Evolutionary conservation across 169 alveolate genomes (phyloP).

Genomic region (Plasmodium billcollinsi): DNA sequence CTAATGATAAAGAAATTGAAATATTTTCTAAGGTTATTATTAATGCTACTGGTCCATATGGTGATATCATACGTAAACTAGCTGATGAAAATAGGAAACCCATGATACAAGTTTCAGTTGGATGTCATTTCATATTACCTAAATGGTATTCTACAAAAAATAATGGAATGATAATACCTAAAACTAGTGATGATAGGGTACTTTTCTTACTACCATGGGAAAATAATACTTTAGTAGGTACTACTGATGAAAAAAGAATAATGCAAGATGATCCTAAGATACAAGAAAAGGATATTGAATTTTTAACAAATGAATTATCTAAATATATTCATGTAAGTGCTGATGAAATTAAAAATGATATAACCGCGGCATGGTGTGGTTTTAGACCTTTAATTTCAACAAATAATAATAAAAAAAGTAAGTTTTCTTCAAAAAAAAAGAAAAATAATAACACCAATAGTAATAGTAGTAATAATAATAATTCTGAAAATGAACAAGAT

Average conservation of each 20-base stretch:
- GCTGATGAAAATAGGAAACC: slow-evolving; percentile 79
- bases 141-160: slow-evolving; percentile 85
- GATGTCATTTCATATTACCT: slow-evolving; percentile 91
- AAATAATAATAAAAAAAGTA: slow-evolving; percentile 76
- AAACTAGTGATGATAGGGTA: slow-evolving; percentile 95
- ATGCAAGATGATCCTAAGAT: slow-evolving; percentile 84
- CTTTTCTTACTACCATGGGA: slow-evolving; percentile 93
- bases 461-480: too few species aligned
- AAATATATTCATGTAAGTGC: slow-evolving; percentile 80
- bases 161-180: slow-evolving; percentile 91
- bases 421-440: slow-evolving; percentile 74
- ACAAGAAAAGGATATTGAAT: slow-evolving; percentile 87
- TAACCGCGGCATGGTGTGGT: slow-evolving; percentile 89
- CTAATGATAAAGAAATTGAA: slow-evolving; percentile 86
- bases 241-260: slow-evolving; percentile 91
- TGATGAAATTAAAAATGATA: slow-evolving; percentile 80
- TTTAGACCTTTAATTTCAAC: slow-evolving; percentile 86
- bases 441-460: slow-evolving; percentile 55
- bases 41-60: slow-evolving; percentile 93
- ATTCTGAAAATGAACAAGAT: slow-evolving; percentile 24
- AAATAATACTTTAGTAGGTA: slow-evolving; percentile 89
- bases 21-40: slow-evolving; percentile 91
- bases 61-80: slow-evolving; percentile 84
- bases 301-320: slow-evolving; percentile 86
- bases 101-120: slow-evolving; percentile 51